These are phyloP conservation scores for Botrytis aclada DNA, from an alignment of 2,329 filamentous ascomycete species.

Conservation along the genomic window DNA sequence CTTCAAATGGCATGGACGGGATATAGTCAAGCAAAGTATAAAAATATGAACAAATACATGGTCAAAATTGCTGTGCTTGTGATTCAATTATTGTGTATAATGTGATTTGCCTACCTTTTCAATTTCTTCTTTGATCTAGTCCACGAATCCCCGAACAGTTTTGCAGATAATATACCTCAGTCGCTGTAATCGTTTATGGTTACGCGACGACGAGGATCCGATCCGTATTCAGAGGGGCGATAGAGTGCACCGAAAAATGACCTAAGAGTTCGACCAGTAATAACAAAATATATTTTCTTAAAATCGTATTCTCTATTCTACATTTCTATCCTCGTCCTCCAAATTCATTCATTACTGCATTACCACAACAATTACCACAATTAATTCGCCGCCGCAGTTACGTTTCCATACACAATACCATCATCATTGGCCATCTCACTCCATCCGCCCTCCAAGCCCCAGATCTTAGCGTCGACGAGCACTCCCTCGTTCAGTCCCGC, in stretches of 20 bases:
- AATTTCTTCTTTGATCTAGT: background rate
- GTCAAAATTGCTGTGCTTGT: background rate
- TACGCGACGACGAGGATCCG: background rate
- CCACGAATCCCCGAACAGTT: background rate
- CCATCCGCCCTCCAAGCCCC: constrained; percentile 43
- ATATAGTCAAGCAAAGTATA: background rate
- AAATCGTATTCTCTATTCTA: background rate
- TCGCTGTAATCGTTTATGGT: background rate
- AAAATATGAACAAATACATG: background rate
- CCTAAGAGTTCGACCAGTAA: background rate
- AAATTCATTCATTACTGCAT: background rate
- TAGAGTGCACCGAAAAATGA: background rate
- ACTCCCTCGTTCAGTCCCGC: constrained; percentile 32
- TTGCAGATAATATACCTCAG: background rate
- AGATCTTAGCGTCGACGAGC: constrained; percentile 36
- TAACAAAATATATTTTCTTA: background rate
- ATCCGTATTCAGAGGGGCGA: background rate
- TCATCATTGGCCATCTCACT: constrained; percentile 20
- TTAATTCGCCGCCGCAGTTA: constrained; percentile 13
- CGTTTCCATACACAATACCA: constrained; percentile 32
- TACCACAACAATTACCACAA: background rate
- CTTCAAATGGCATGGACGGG: background rate
- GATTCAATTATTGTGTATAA: background rate
- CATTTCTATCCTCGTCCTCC: background rate
- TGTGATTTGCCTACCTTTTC: no score